Percentiles rank a stretch among this genome's conserved stretches.
Conservation (phyloP, 1,284 basidiomycete species). For the Abortiporus biennis region DNA sequence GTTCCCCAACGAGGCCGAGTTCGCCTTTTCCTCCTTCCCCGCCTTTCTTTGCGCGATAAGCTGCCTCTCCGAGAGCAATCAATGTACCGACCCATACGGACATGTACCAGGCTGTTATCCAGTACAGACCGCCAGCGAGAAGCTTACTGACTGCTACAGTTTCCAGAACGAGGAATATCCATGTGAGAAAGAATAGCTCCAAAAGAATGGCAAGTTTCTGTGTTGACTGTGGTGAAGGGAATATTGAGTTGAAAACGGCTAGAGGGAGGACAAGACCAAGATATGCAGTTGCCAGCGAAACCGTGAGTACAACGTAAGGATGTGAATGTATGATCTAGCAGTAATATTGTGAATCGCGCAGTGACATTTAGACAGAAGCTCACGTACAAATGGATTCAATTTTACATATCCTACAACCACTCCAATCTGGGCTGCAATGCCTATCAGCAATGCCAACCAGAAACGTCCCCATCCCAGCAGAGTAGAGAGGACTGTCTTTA, state of each 20-base stretch:
- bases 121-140: constrained; percentile 26
- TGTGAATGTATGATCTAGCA: constrained; percentile 11
- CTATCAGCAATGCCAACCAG: constrained; percentile 48
- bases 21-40: constrained; percentile 8
- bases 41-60: constrained; percentile 20
- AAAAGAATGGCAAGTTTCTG: constrained; percentile 17
- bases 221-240: constrained; percentile 13
- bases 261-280: constrained; percentile 8
- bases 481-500: constrained; percentile 12
- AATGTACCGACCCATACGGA: constrained; percentile 42
- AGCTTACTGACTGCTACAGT: constrained; percentile 20
- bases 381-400: constrained; percentile 63
- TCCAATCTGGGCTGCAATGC: constrained; percentile 37
- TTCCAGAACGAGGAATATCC: constrained; percentile 27
- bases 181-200: constrained; percentile 28
- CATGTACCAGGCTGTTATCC: constrained; percentile 45
- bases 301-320: constrained; percentile 9
- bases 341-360: background rate
- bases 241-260: constrained; percentile 9
- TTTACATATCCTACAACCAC: constrained; percentile 43
- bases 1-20: constrained; percentile 12
- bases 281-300: constrained; percentile 10
- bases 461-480: constrained; percentile 40
- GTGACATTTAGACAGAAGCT: background rate
- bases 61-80: constrained; percentile 35